A percentile compares a stretch with the other conserved stretches of the same genome.
Conservation (phyloP, 2,329 filamentous ascomycete species). For the Claviceps cyperi region DNA sequence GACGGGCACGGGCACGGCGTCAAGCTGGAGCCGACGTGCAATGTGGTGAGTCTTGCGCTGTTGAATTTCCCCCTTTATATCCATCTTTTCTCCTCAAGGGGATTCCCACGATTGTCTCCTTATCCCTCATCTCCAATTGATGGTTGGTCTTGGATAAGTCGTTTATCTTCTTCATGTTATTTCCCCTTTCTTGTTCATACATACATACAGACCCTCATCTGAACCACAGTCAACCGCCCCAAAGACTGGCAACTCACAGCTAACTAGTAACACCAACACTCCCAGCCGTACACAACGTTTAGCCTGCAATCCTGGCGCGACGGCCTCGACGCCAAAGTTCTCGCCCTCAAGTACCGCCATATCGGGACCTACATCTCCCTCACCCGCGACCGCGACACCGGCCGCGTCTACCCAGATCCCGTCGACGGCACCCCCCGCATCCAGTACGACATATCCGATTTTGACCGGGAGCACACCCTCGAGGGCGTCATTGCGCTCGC, state of each 20-base stretch:
- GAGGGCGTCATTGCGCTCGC: slow-evolving; percentile 58
- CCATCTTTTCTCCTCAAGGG: neutral
- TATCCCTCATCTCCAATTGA: no score
- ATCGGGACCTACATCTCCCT: slow-evolving; percentile 61
- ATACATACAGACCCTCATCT: no score
- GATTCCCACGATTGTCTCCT: no score
- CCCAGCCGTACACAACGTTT: slow-evolving; percentile 48
- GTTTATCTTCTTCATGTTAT: no score
- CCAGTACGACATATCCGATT: slow-evolving; percentile 54
- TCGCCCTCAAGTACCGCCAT: slow-evolving; percentile 51
- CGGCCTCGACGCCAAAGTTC: slow-evolving; percentile 59
- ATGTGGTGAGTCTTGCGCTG: slow-evolving; percentile 36
- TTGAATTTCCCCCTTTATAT: neutral
- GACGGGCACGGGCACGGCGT: slow-evolving; percentile 68
- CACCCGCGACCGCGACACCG: slow-evolving; percentile 60
- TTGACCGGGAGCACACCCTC: slow-evolving; percentile 58
- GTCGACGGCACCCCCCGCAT: slow-evolving; percentile 49
- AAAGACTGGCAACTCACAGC: neutral
- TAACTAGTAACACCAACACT: neutral
- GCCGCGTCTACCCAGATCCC: slow-evolving; percentile 60
- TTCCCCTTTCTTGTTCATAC: no score
- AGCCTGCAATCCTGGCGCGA: slow-evolving; percentile 50
- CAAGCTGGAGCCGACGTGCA: slow-evolving; percentile 64
- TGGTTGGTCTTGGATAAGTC: no score
- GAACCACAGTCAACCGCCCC: no score